Percentiles rank a stretch among this genome's conserved stretches.
Conservation (phyloP, 257 asterid species). For the Penstemon eatonii region DNA sequence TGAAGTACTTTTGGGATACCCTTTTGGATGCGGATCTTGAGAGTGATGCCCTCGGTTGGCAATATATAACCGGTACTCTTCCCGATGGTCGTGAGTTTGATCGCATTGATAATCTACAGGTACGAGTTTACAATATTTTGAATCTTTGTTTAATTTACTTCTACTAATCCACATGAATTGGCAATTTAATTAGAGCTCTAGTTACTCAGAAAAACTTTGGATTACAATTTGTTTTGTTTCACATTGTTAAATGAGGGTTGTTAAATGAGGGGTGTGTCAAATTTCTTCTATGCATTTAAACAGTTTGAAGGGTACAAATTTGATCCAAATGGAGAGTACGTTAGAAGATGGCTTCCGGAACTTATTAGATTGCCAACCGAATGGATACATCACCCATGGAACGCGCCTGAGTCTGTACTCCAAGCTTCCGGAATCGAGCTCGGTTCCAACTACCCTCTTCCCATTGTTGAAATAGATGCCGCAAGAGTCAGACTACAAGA, state of each 20-base stretch:
- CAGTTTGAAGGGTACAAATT: conserved; percentile 88
- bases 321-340: conserved; percentile 93
- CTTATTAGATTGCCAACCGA: conserved; percentile 84
- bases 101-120: conserved; percentile 92
- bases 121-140: conserved; percentile 18
- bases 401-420: conserved; percentile 83
- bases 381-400: conserved; percentile 97
- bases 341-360: conserved; percentile 96
- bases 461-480: conserved; percentile 64
- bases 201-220: too few relatives aligned
- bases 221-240: neutral
- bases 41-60: conserved; percentile 99
- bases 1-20: conserved; percentile 98
- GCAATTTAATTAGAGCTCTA: neutral
- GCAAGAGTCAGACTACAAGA: conserved; percentile 70
- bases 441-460: conserved; percentile 90
- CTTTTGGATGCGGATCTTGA: conserved; percentile 91
- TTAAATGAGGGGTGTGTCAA: neutral
- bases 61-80: conserved; percentile 80
- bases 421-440: conserved; percentile 95
- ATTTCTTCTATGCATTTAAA: conserved; percentile 13
- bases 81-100: conserved; percentile 90
- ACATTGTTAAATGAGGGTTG: neutral
- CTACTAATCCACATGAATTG: neutral
- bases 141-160: neutral